These are phyloP conservation scores for Phylloporus sp. DNA, from an alignment of 768 basidiomycete genomes.

Conservation along the genomic window DNA sequence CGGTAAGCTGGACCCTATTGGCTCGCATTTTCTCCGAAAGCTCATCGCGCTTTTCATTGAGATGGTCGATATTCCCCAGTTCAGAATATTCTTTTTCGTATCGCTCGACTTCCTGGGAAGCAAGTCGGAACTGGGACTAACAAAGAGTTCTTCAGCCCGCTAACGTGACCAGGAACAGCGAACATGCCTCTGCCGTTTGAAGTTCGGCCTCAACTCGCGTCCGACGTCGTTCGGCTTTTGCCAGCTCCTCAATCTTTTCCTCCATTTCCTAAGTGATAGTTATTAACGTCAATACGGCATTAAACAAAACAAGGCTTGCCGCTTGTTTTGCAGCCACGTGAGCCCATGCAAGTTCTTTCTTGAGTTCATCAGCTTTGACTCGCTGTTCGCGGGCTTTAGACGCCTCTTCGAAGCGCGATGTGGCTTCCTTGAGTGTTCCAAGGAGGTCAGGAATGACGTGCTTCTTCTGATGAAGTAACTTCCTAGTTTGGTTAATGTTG, in stretches of 20 bases:
- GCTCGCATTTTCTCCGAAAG: conserved; percentile 39
- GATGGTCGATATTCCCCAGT: conserved; percentile 46
- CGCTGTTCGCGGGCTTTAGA: conserved; percentile 69
- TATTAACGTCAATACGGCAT: not conserved
- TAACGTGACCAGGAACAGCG: conserved; percentile 1
- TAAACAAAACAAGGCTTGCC: conserved; percentile 36
- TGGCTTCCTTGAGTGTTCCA: conserved; percentile 52
- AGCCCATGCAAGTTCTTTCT: conserved; percentile 85
- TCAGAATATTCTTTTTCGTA: conserved; percentile 38
- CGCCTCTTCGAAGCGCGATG: conserved; percentile 65
- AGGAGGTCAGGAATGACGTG: conserved; percentile 77
- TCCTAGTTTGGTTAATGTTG: conserved; percentile 67
- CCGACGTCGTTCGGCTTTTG: conserved; percentile 35
- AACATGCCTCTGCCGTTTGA: conserved; percentile 35
- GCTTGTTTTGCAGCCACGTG: conserved; percentile 69
- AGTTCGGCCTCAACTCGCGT: conserved; percentile 40
- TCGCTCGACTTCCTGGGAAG: conserved; percentile 34
- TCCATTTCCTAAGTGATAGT: conserved; percentile 39
- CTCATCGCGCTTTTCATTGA: conserved; percentile 37
- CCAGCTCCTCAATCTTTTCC: conserved; percentile 39
- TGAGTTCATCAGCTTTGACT: conserved; percentile 62
- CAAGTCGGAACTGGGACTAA: conserved; percentile 33
- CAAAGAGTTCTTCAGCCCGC: not conserved
- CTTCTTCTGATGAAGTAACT: conserved; percentile 64
- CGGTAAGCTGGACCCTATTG: conserved; percentile 42